Conservation (phyloP, 495 filamentous ascomycete species). For the Friedmanniomyces endolithicus region DNA sequence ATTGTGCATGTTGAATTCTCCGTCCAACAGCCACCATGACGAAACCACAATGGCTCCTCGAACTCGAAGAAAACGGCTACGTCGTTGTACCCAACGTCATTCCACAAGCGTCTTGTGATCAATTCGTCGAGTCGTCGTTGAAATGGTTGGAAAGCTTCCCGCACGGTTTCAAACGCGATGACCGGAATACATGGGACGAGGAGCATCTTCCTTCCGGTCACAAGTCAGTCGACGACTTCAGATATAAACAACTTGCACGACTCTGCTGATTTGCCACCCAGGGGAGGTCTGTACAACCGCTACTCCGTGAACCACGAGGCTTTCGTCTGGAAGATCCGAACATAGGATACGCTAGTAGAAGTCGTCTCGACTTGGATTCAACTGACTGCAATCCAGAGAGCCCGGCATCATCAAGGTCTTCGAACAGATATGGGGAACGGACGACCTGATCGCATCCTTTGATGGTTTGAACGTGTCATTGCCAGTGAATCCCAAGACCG, state of each 20-base stretch:
- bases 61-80: constrained; percentile 31
- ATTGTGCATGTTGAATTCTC: too few relatives aligned
- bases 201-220: constrained; percentile 32
- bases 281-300: constrained; percentile 21
- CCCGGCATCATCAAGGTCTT: constrained; percentile 32
- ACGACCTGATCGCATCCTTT: constrained; percentile 33
- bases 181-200: constrained; percentile 28
- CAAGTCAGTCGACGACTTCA: background rate
- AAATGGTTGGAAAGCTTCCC: constrained; percentile 34
- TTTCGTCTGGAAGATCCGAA: constrained; percentile 38
- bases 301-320: constrained; percentile 35
- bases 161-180: constrained; percentile 31
- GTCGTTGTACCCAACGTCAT: constrained; percentile 28
- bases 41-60: constrained; percentile 28
- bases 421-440: constrained; percentile 33
- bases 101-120: constrained; percentile 23
- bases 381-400: constrained; percentile 22
- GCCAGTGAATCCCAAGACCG: constrained; percentile 7
- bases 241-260: background rate
- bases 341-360: background rate
- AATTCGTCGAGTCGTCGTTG: constrained; percentile 25
- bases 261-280: constrained; percentile 8
- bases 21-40: background rate
- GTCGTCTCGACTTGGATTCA: background rate
- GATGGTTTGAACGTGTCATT: constrained; percentile 30